Conservation (phyloP, 176 grass and related monocot genomes). For the Juncus effusus region DNA sequence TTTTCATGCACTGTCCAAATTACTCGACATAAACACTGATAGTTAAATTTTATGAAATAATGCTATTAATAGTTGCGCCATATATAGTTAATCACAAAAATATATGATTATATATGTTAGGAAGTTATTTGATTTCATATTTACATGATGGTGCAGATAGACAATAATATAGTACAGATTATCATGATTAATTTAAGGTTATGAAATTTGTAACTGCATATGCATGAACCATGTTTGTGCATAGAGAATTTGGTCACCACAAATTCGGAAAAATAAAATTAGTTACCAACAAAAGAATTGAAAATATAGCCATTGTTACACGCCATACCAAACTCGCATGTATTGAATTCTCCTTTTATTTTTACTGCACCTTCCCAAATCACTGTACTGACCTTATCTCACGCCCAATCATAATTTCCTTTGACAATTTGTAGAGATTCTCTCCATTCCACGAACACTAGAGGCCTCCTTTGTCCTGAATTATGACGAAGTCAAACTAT, state of each 20-base stretch:
- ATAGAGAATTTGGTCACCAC: slow-evolving; percentile 24
- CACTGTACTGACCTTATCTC: slow-evolving; percentile 13
- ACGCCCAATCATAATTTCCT: slow-evolving; percentile 12
- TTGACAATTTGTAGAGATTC: slow-evolving; percentile 24
- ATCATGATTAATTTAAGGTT: no score
- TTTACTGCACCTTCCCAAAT: slow-evolving; percentile 22
- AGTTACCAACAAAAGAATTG: neutral
- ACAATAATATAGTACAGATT: no score
- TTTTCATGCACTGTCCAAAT: no score
- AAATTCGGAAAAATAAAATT: neutral
- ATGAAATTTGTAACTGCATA: no score
- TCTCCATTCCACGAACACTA: slow-evolving; percentile 14
- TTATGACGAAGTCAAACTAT: no score
- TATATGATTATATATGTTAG: no score
- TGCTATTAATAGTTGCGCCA: no score
- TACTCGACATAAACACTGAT: no score
- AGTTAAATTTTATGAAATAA: no score
- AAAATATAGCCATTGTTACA: slow-evolving; percentile 6
- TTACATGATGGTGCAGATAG: no score
- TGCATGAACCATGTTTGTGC: neutral
- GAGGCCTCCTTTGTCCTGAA: slow-evolving; percentile 29
- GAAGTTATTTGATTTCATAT: no score
- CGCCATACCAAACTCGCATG: slow-evolving; percentile 17
- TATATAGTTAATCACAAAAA: no score
- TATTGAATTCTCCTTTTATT: slow-evolving; percentile 30